A percentile compares a stretch with the other conserved stretches of the same genome.
These are phyloP conservation scores for Rhinocladiella similis DNA, from an alignment of 2,329 filamentous ascomycete species.

Conservation along the genomic window DNA sequence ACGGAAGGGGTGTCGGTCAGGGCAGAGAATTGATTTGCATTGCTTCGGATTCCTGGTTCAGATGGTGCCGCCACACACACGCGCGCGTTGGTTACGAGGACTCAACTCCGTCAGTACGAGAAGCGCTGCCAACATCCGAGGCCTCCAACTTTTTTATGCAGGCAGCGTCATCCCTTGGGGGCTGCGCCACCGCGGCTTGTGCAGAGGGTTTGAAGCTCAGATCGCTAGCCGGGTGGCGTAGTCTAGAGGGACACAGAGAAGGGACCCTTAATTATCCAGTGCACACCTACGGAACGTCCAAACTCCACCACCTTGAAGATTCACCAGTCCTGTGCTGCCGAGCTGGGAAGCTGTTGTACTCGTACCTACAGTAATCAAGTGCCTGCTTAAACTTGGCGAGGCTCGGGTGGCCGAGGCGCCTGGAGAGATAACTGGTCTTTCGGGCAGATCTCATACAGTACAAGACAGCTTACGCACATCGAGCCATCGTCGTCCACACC, in stretches of 20 bases:
- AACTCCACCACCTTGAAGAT: background rate
- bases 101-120: background rate
- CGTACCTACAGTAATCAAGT: too few relatives aligned
- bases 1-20: background rate
- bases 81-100: background rate
- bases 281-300: too few relatives aligned
- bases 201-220: background rate
- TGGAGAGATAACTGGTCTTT: background rate
- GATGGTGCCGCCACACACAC: background rate
- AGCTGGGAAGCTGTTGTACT: background rate
- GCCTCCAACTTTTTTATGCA: background rate
- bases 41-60: background rate
- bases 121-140: background rate
- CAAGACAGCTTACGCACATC: too few relatives aligned
- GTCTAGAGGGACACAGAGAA: background rate
- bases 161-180: slow-evolving; percentile 11
- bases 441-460: too few relatives aligned
- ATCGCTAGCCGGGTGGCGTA: too few relatives aligned
- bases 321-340: too few relatives aligned
- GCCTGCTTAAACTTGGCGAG: background rate
- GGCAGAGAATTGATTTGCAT: slow-evolving; percentile 3
- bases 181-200: slow-evolving; percentile 7
- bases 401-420: background rate
- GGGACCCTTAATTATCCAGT: too few relatives aligned
- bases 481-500: too few relatives aligned